Conservation (phyloP, 1,139 yeast species). For the Nakaseomyces delphensis region DNA sequence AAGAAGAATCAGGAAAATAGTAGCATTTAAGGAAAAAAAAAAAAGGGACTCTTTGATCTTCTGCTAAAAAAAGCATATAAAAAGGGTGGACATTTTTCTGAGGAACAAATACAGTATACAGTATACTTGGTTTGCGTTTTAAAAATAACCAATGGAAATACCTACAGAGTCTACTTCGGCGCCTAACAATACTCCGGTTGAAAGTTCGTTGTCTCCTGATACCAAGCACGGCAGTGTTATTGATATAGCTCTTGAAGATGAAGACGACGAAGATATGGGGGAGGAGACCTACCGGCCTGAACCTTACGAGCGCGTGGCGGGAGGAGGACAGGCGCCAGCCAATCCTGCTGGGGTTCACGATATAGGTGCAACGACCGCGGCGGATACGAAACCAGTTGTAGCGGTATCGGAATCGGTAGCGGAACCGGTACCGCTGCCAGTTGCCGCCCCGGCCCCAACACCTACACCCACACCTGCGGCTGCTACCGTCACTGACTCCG, state of each 20-base stretch:
- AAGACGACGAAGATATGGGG: slow-evolving; percentile 1
- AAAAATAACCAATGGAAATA: neutral
- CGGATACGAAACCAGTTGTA: no score
- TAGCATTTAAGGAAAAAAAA: no score
- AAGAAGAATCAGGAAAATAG: no score
- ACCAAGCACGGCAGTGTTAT: slow-evolving; percentile 1
- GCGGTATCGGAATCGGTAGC: no score
- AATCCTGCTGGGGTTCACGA: no score
- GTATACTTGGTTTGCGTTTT: no score
- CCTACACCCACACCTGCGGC: neutral
- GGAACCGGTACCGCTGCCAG: neutral
- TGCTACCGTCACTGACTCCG: neutral
- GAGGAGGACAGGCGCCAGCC: no score
- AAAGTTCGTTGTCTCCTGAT: slow-evolving; percentile 1
- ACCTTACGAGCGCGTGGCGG: no score
- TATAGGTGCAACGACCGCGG: no score
- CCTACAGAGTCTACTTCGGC: slow-evolving; percentile 18
- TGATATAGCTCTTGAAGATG: slow-evolving; percentile 3
- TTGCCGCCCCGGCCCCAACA: neutral
- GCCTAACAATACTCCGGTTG: slow-evolving; percentile 27
- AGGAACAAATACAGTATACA: neutral
- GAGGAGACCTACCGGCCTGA: no score
- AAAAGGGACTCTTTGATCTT: no score
- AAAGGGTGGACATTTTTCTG: neutral
- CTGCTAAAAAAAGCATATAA: neutral